Evolutionary conservation across 192 early-diverging fungal species (phyloP), one percentile per base, ranked within the genome.

Genomic region (Ambispora gerdemannii): DNA sequence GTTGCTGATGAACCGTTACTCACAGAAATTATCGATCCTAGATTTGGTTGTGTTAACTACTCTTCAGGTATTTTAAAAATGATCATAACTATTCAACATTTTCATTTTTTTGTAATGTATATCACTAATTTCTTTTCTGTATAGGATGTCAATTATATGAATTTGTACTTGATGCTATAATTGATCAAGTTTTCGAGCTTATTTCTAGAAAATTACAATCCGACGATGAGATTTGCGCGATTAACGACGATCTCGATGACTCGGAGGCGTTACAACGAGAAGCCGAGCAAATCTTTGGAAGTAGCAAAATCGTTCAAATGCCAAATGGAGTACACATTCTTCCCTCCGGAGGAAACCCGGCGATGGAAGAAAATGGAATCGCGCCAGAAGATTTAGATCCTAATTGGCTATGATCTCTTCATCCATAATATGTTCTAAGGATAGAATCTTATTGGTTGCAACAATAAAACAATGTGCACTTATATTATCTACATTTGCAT

Each of bases 61-160:
- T 70, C 68, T 17, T 58, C 55, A 43, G 68, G 68, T 70, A 70
- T 31, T 33, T 59, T 59, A 59, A 30, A n/a, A n/a, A n/a, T n/a
- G n/a, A n/a, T n/a, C n/a, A 43, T 10, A 43, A 10, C 15, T 10
- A 15, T 43, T 43, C 38, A 43, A 43, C 7, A 43, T 10, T 43
- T 15, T 43, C 38, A 43, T 43, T 43, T 43, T 15, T 43, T 10
- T 43, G 15, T 43, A 43, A 10, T 43, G 15, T 43, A 10, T 43
- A 43, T 10, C 15, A 43, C 15, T 6, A 43, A 43, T 43, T 43
- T 43, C 38, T 43, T 15, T 10, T 15, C 38, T n/a, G n/a, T n/a
- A n/a, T 43, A 43, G 38, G 38, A 43, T 43, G 38, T 43, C 38
- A 43, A 43, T 43, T 43, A 43, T 43, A 43, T 43, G 38, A 43